Base-by-base conservation (phyloP, 805 yeast genomes). In the Komagataella pastoris region DNA sequence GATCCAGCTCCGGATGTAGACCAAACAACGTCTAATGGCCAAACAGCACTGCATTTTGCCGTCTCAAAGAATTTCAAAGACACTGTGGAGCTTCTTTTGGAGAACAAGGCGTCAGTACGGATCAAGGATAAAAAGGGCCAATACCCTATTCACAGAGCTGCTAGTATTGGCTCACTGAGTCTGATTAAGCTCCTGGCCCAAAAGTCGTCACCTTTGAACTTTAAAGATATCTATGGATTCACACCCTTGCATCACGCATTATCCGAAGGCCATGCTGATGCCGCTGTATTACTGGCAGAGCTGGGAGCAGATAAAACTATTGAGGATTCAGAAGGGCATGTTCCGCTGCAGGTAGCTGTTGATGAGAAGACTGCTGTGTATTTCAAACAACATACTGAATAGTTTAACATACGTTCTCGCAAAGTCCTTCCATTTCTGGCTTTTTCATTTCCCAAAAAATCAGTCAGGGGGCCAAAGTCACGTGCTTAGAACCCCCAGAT, bases 241-340 rank as follows among this genome's bases (percentile, higher is more conserved):
- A 85, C 95, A 0, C 81, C 96, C 1, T 63, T 91, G 54, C 96
- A 88, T 63, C 95, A 88, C 65, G 96, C 97, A 0, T 67, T 85
- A 52, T 88, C 96, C 0, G 98, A 90, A 65, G 97, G 96, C 0
- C 83, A 82, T 58, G 89, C 84, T 1, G 96, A 86, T 53, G 78
- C 79, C 8, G 96, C 86, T 0, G 70, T 80, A 1, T 59, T 70
- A 40, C 66, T 90, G 48, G 80, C 82, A 1, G 71, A 74, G 50
- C 68, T 74, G 4, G 91, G 91, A 0, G 97, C 96, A 0, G 88
- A 85, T 57, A 63, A 71, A 8, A 65, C 60, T 18, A 52, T 70
- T 12, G 67, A 66, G 49, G 79, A 75, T 56, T 54, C 59, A 1
- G 84, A 80, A 10, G 88, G 82, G 2, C 67, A 75, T 52, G 73